These are phyloP conservation scores for Cryptococcus maquisensis DNA, from an alignment of 1,284 basidiomycete species.

Conservation along the genomic window DNA sequence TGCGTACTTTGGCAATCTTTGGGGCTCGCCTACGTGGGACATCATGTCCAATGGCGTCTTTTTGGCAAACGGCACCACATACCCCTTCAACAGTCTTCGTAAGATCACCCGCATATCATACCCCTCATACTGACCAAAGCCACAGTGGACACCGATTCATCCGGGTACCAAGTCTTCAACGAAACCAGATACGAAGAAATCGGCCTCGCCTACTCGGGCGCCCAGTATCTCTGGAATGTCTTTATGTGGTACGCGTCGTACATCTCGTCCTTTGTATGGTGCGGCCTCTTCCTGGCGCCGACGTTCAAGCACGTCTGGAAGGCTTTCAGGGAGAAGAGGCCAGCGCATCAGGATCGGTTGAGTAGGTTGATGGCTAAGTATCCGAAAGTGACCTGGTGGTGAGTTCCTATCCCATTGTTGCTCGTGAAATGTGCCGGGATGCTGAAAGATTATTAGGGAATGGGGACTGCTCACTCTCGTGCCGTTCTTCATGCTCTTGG, in stretches of 20 bases:
- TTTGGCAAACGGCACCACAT: constrained; percentile 15
- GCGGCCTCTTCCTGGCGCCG: constrained; percentile 15
- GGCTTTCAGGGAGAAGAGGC: constrained; percentile 6
- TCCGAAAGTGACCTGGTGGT: constrained; percentile 5
- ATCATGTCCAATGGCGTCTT: constrained; percentile 24
- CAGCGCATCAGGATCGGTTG: constrained; percentile 14
- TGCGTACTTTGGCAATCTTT: constrained; percentile 19
- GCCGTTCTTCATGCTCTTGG: constrained; percentile 17
- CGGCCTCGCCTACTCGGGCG: constrained; percentile 17
- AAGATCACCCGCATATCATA: background rate
- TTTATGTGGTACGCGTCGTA: constrained; percentile 23
- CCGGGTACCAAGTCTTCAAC: constrained; percentile 10
- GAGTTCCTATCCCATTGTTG: background rate
- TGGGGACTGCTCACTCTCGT: constrained; percentile 11
- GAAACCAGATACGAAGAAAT: constrained; percentile 17
- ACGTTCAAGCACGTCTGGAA: constrained; percentile 10
- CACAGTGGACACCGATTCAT: constrained; percentile 8
- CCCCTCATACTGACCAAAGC: background rate
- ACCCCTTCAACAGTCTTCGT: constrained; percentile 18
- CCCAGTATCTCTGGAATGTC: constrained; percentile 19
- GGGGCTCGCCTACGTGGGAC: constrained; percentile 16
- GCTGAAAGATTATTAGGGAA: constrained; percentile 3
- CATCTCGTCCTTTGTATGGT: constrained; percentile 20
- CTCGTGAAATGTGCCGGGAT: background rate
- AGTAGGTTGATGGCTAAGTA: background rate